Percentiles rank a stretch among this genome's conserved stretches.
Conservation (phyloP, 495 filamentous ascomycete species). For the Venustampulla echinocandica region DNA sequence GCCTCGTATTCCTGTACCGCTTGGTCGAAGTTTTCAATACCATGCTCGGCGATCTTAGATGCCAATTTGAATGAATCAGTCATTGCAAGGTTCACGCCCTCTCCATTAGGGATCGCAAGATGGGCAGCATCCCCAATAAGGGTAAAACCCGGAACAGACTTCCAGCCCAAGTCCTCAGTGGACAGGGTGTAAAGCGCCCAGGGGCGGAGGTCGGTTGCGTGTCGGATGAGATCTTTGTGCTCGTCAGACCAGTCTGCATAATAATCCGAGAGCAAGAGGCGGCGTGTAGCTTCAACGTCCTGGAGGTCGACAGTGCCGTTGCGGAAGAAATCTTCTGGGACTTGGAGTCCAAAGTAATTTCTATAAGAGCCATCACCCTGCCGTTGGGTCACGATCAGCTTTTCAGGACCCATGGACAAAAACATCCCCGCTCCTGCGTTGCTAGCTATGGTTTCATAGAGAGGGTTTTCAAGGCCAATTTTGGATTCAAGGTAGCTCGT, state of each 20-base stretch:
- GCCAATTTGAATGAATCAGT: conserved; percentile 38
- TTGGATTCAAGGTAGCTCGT: conserved; percentile 24
- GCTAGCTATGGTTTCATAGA: conserved; percentile 15
- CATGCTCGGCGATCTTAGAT: conserved; percentile 24
- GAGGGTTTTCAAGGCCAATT: conserved; percentile 19
- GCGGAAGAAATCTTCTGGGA: conserved; percentile 17
- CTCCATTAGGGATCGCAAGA: conserved; percentile 25
- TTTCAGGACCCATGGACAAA: conserved; percentile 16
- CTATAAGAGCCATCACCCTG: conserved; percentile 26
- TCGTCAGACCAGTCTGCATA: conserved; percentile 24
- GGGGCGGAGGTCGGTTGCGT: conserved; percentile 23
- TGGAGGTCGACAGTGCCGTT: conserved; percentile 13
- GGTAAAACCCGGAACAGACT: conserved; percentile 33
- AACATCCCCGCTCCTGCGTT: conserved; percentile 18
- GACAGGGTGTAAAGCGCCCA: conserved; percentile 26
- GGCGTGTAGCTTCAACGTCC: conserved; percentile 14
- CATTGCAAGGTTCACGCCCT: conserved; percentile 31
- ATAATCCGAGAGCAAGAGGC: conserved; percentile 18
- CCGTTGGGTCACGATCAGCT: conserved; percentile 21
- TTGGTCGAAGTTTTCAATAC: conserved; percentile 17
- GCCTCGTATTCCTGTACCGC: conserved; percentile 24
- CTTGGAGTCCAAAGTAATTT: conserved; percentile 23
- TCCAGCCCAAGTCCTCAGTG: conserved; percentile 20
- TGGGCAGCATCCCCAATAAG: conserved; percentile 58
- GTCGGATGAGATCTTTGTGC: conserved; percentile 21